Conservation (phyloP, 768 basidiomycete species). For the Dacryopinax primogenitus region DNA sequence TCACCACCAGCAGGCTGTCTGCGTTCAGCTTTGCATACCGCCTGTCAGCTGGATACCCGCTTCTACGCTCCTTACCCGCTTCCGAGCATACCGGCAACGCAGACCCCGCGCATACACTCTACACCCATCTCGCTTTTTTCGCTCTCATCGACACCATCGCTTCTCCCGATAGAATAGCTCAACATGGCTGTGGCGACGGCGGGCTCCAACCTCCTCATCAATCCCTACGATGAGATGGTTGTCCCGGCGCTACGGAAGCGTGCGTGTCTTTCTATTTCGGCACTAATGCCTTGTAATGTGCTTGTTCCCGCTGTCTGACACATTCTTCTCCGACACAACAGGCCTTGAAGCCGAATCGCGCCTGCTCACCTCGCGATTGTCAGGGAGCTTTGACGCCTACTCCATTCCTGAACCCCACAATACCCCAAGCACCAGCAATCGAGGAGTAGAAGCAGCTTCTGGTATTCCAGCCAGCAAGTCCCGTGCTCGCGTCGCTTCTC, state of each 20-base stretch:
- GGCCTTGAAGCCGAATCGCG: slow-evolving; percentile 72
- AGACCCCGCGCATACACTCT: neutral
- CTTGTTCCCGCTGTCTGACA: neutral
- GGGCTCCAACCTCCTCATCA: slow-evolving; percentile 1
- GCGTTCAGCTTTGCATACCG: neutral
- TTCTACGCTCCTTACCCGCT: no score
- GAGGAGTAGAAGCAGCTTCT: slow-evolving; percentile 16
- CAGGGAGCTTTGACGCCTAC: slow-evolving; percentile 46
- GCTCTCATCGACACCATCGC: no score
- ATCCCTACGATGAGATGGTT: slow-evolving; percentile 68
- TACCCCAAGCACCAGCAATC: slow-evolving; percentile 13
- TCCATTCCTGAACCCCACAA: slow-evolving; percentile 17
- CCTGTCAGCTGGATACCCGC: neutral
- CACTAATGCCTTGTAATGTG: neutral
- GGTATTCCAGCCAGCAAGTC: slow-evolving; percentile 13
- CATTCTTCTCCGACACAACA: slow-evolving; percentile 24
- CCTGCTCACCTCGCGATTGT: slow-evolving; percentile 62
- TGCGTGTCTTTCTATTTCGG: slow-evolving; percentile 28
- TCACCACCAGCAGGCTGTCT: no score
- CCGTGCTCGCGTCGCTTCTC: slow-evolving; percentile 11
- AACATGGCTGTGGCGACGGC: neutral
- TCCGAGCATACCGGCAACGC: no score
- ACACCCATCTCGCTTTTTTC: neutral
- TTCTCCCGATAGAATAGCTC: neutral
- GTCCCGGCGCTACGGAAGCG: slow-evolving; percentile 71